Base-by-base conservation (phyloP, 164 flowering plant genomes). In the Dillenia suffruticosa region DNA sequence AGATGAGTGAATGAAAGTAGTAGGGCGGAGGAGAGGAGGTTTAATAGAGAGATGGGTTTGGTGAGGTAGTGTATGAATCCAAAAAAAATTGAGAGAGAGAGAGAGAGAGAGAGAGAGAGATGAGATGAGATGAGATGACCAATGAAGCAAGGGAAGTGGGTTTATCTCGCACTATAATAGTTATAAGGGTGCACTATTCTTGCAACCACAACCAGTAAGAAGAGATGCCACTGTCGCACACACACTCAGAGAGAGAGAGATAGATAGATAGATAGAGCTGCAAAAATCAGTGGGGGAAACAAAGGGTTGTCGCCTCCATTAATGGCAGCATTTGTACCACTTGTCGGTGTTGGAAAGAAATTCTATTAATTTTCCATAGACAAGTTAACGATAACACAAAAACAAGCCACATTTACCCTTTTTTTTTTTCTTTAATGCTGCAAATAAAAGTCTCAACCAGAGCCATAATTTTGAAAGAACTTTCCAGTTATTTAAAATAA, bases 221-320 rank as follows among this genome's bases (percentile, higher is more conserved):
- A 45, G 40, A 55, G 60, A 32, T 52, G 49, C 22, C 22, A 19
- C 22, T 19, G 15, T 46, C 5, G 47, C 22, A 10, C 0, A 16
- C 40, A 9, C 55, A 40, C 57, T 14, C 65, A 68, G 46, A 58
- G 57, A 62, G 62, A 56, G 70, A 50, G 70, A 66, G 69, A 46
- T 57, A 56, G 47, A 24, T 19, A 54, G 46, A 51, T 72, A 64
- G 74, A 76, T 40, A 67, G 45, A 68, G 71, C 76, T 74, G 75
- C 72, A 79, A 71, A 72, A 63, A 79, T 78, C 70, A 68, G 68
- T 64, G 59, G 71, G 71, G 81, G 81, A 80, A 82, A 82, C 86
- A 56, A 79, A 78, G 67, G 32, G 67, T 65, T 88, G 89, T 78
- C 90, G 70, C 75, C 82, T 74, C 76, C 79, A 78, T 71, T 78